phyloP scores from a whole-genome alignment of 768 basidiomycete species.

The Austroboletus eburneus region DNA sequence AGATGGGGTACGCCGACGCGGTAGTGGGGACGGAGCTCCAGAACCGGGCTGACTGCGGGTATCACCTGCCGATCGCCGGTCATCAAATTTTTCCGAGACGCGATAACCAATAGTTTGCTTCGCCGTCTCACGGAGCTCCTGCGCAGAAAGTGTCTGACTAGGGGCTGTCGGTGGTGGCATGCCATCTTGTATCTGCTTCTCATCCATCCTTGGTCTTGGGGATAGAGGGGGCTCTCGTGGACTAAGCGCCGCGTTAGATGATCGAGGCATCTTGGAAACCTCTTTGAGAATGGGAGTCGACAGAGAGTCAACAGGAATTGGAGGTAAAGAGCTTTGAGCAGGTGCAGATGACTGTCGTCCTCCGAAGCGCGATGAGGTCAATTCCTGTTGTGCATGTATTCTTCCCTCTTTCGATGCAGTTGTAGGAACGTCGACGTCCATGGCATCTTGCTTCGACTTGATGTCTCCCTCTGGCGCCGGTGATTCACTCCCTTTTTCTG shows the following conservation, averaged over 20 bases:
- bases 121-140: slow-evolving; percentile 77
- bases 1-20: slow-evolving; percentile 61
- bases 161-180: slow-evolving; percentile 81
- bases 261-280: slow-evolving; percentile 15
- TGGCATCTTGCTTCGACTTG: slow-evolving; percentile 27
- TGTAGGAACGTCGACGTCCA: slow-evolving; percentile 33
- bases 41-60: slow-evolving; percentile 48
- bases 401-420: slow-evolving; percentile 27
- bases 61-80: slow-evolving; percentile 34
- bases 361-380: slow-evolving; percentile 17
- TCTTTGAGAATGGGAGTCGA: slow-evolving; percentile 17
- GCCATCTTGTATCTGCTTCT: slow-evolving; percentile 33
- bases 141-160: slow-evolving; percentile 73
- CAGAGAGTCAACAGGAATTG: slow-evolving; percentile 13
- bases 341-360: slow-evolving; percentile 11
- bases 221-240: slow-evolving; percentile 36
- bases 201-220: slow-evolving; percentile 41
- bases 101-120: slow-evolving; percentile 54
- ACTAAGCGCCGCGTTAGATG: slow-evolving; percentile 13
- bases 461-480: slow-evolving; percentile 32
- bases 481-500: slow-evolving; percentile 35
- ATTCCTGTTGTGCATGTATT: slow-evolving; percentile 18
- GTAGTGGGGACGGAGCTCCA: slow-evolving; percentile 46
- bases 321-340: slow-evolving; percentile 13
- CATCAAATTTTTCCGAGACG: slow-evolving; percentile 37